These are phyloP conservation scores for Leucaena leucocephala DNA, from an alignment of 306 rosid species.

Conservation along the genomic window DNA sequence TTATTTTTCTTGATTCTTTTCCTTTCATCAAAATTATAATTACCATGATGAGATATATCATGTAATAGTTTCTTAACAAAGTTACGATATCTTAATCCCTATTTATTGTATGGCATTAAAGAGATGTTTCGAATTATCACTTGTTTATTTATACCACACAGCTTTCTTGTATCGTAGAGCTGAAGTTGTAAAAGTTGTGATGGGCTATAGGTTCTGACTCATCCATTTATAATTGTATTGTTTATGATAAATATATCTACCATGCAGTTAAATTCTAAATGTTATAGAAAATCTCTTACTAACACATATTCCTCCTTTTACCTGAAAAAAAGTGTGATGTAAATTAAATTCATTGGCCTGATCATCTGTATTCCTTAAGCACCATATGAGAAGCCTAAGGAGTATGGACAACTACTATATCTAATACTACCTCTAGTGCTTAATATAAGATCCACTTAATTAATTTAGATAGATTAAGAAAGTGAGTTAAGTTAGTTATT, in stretches of 20 bases:
- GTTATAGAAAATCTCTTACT: not conserved
- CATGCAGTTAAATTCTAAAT: not conserved
- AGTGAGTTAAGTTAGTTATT: no score
- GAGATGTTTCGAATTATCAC: slow-evolving; percentile 28
- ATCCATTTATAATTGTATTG: slow-evolving; percentile 4
- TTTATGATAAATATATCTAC: not conserved
- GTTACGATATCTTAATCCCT: slow-evolving; percentile 7
- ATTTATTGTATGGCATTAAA: slow-evolving; percentile 35
- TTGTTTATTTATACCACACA: not conserved
- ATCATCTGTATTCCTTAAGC: not conserved
- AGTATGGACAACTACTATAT: not conserved
- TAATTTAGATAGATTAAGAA: no score
- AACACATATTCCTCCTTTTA: not conserved
- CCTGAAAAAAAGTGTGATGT: not conserved
- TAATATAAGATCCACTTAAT: no score
- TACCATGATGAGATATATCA: not conserved
- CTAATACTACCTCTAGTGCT: no score
- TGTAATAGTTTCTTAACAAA: slow-evolving; percentile 29
- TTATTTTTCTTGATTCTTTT: slow-evolving; percentile 1
- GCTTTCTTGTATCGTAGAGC: slow-evolving; percentile 15
- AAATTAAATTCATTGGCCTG: not conserved
- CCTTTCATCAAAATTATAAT: slow-evolving; percentile 15
- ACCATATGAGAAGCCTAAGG: slow-evolving; percentile 6
- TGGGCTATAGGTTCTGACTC: slow-evolving; percentile 1
- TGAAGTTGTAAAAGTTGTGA: slow-evolving; percentile 7